Base-by-base conservation (phyloP, 1,284 basidiomycete genomes). In the Trichosporon ovoides region DNA sequence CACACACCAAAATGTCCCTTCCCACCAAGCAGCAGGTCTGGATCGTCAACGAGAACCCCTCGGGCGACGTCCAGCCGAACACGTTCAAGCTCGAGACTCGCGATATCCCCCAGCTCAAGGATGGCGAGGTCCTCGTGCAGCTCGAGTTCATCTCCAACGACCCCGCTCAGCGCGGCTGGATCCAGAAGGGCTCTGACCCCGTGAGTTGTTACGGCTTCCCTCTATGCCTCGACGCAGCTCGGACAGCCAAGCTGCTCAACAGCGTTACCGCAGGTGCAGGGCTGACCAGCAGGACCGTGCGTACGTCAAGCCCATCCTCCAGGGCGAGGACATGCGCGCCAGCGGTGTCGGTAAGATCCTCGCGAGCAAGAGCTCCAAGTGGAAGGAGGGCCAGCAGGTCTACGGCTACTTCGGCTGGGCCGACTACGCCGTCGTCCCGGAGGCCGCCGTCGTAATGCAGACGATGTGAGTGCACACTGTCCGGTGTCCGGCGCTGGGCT, bases 131-230 rank as follows among this genome's bases (percentile, higher is more conserved):
- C 36, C 63, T 74, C 38, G 46, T 74, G 51, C 62, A 71, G 59
- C 24, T 62, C 28, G 46, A 63, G 33, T 69, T 58, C 56, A 37
- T 74, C 34, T 68, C 66, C 16, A 74, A 74, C 60, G 71, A 72
- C 59, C 72, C 73, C 1, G 73, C 72, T 1, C 69, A 70, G 66
- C 62, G 71, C 24, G 64, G 59, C 11, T 73, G 71, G 70, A 73
- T 73, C 53, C 56, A 65, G 38, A 57, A 57, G 52, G 60, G 58
- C 36, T 55, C 56, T 20, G 66, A 69, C 53, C 60, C 62, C 2
- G 55, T 62, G 9, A 31, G 28, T 31, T 9, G 28, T 31, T 4
- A 31, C 9, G 28, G 9, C 5, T 9, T 31, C n/a, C n/a, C 5
- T 31, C 28, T 31, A 9, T 31, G 28, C 5, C 28, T 9, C 28